phyloP scores from a whole-genome alignment of 371 early-diverging fungal species.

The Batkoa obscura region DNA sequence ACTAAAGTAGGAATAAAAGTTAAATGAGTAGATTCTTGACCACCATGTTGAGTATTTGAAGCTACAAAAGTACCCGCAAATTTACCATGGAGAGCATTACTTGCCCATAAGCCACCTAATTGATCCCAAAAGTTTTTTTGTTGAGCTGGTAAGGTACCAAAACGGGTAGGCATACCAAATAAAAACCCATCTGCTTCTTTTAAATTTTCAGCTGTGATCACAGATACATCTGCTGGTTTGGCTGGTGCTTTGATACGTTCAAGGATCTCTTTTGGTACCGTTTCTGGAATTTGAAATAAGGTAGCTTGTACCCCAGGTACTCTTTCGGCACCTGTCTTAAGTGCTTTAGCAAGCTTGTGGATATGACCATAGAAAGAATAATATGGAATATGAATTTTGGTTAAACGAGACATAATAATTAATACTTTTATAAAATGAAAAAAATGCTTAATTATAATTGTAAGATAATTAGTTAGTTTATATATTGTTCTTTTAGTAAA shows the following conservation, averaged over 20 bases:
- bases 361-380: too few relatives aligned
- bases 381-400: too few relatives aligned
- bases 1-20: conserved; percentile 42
- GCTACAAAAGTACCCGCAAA: conserved; percentile 51
- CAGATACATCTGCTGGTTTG: conserved; percentile 30
- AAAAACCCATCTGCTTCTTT: conserved; percentile 52
- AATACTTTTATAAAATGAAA: too few relatives aligned
- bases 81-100: conserved; percentile 43
- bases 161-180: conserved; percentile 62
- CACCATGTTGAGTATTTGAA: conserved; percentile 51
- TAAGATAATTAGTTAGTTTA: too few relatives aligned
- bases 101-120: conserved; percentile 55
- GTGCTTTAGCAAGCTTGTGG: too few relatives aligned
- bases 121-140: conserved; percentile 48
- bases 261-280: conserved; percentile 38
- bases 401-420: too few relatives aligned
- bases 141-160: conserved; percentile 55
- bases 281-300: conserved; percentile 34
- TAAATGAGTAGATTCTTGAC: conserved; percentile 56
- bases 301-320: too few relatives aligned
- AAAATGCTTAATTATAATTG: too few relatives aligned
- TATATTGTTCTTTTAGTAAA: too few relatives aligned
- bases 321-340: too few relatives aligned
- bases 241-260: conserved; percentile 48
- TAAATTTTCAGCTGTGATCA: conserved; percentile 30